phyloP scores from a whole-genome alignment of 495 filamentous ascomycete genomes.

The Talaromyces ruber region DNA sequence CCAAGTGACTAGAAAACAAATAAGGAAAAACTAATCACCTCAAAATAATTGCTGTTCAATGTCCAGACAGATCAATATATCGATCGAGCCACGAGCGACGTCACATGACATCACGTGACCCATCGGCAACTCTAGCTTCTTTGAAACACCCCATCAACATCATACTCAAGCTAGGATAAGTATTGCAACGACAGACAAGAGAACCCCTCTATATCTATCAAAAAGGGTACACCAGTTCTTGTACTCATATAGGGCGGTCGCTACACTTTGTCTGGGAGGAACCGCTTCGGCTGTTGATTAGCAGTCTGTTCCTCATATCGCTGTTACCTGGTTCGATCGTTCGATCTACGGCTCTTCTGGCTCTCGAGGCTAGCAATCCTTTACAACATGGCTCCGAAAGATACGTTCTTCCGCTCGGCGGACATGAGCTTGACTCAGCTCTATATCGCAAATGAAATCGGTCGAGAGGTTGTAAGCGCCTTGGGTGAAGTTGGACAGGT shows the following conservation, averaged over 20 bases:
- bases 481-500: slow-evolving; percentile 91
- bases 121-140: background rate
- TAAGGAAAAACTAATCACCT: too few species aligned
- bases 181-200: background rate
- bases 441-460: slow-evolving; percentile 97
- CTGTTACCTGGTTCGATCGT: background rate
- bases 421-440: slow-evolving; percentile 99
- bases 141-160: background rate
- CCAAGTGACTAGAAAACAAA: background rate
- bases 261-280: background rate
- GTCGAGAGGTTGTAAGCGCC: slow-evolving; percentile 93
- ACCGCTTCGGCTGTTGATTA: background rate
- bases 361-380: background rate
- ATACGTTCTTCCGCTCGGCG: slow-evolving; percentile 98
- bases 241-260: background rate
- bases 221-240: background rate
- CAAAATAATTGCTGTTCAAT: too few species aligned
- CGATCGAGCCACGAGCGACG: background rate
- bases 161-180: background rate
- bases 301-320: background rate
- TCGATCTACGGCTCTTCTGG: background rate
- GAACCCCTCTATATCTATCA: background rate
- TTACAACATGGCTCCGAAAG: slow-evolving; percentile 49
- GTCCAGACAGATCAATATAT: background rate
- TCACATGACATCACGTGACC: background rate